Evolutionary conservation across 2,329 filamentous ascomycete species (phyloP).

Genomic region (Monilinia polystroma): DNA sequence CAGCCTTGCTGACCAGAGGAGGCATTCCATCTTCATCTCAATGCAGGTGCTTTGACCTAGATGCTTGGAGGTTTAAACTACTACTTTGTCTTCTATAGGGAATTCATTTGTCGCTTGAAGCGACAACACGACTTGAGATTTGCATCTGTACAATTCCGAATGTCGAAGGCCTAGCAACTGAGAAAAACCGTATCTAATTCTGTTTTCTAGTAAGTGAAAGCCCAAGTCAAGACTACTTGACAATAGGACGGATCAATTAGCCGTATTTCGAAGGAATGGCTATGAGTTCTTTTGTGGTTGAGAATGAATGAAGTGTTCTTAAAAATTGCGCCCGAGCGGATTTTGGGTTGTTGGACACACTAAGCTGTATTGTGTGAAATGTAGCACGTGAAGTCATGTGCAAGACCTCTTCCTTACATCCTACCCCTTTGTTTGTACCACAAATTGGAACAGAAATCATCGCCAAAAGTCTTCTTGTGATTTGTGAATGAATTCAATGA

Average conservation of each 20-base stretch:
- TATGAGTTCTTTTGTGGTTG: not conserved
- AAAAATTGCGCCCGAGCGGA: not conserved
- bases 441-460: not conserved
- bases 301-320: not conserved
- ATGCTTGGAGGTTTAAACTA: not conserved
- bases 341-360: not conserved
- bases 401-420: not conserved
- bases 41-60: not conserved
- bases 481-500: not conserved
- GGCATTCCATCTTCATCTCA: not conserved
- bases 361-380: not conserved
- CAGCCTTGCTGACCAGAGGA: slow-evolving; percentile 8
- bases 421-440: not conserved
- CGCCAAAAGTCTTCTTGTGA: accelerated
- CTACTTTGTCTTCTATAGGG: not conserved
- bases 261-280: not conserved
- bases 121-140: not conserved
- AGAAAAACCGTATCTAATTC: not conserved
- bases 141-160: not conserved
- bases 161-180: not conserved
- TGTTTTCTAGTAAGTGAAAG: not conserved
- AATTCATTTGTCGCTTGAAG: not conserved
- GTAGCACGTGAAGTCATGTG: not conserved
- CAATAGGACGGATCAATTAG: too few relatives aligned
- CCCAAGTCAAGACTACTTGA: not conserved